Conservation (phyloP, 1,284 basidiomycete genomes). For the Papiliotrema terrestris region DNA sequence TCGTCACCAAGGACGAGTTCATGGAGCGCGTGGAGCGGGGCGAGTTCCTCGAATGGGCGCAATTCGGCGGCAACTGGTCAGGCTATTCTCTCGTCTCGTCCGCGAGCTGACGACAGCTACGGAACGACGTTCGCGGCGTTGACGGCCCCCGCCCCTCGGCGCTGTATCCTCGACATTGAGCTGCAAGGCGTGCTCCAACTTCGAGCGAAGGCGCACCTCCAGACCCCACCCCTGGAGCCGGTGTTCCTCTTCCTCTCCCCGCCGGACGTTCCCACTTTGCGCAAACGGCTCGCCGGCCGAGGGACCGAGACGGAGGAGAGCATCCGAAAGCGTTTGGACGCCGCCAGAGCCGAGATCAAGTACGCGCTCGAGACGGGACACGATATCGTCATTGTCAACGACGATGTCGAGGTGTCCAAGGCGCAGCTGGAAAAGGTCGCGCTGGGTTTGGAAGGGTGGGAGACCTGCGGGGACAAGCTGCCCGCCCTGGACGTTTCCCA, state of each 20-base stretch:
- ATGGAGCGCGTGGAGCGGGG: slow-evolving; percentile 52
- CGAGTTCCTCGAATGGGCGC: slow-evolving; percentile 60
- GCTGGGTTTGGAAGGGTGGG: slow-evolving; percentile 56
- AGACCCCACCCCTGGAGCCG: slow-evolving; percentile 64
- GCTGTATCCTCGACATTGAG: slow-evolving; percentile 96
- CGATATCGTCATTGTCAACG: slow-evolving; percentile 87
- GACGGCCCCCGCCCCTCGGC: slow-evolving; percentile 56
- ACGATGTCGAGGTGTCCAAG: slow-evolving; percentile 83
- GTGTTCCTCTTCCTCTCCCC: slow-evolving; percentile 93
- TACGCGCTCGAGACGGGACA: slow-evolving; percentile 72
- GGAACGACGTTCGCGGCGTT: slow-evolving; percentile 79
- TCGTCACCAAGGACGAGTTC: slow-evolving; percentile 55
- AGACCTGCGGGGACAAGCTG: slow-evolving; percentile 39
- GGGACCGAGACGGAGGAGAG: slow-evolving; percentile 81
- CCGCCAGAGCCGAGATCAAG: slow-evolving; percentile 77
- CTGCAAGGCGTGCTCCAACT: slow-evolving; percentile 92
- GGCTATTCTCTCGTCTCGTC: neutral
- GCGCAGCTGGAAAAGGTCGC: slow-evolving; percentile 61
- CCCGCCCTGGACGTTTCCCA: slow-evolving; percentile 37
- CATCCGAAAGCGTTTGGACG: slow-evolving; percentile 70
- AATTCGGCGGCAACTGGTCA: slow-evolving; percentile 85
- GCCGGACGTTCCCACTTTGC: slow-evolving; percentile 67
- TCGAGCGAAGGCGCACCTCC: slow-evolving; percentile 59
- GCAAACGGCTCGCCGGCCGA: slow-evolving; percentile 66
- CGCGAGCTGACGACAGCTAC: slow-evolving; percentile 50